Evolutionary conservation across 768 basidiomycete genomes (phyloP), one percentile per base, ranked within the genome.

Genomic region (Cyathus striatus): DNA sequence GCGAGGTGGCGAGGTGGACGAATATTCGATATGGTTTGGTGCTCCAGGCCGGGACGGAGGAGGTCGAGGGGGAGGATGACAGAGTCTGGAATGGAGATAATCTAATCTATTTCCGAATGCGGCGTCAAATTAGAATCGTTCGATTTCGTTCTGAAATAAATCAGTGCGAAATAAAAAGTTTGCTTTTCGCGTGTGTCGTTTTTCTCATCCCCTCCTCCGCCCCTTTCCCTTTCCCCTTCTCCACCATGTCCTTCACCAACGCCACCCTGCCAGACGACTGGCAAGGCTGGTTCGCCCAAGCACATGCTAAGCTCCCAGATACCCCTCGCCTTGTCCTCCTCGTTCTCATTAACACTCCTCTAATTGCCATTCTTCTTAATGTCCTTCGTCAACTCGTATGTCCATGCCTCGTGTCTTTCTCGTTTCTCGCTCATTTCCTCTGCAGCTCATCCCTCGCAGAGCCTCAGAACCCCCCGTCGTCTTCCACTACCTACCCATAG

Each of bases 401-500:
- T n/a, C n/a, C n/a, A n/a, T n/a, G n/a, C n/a, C n/a, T 64, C 22
- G n/a, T 37, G 16, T 34, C 36, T 26, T 26, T 35, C 36, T 14
- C 40, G 10, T 48, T 23, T 2, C 18, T 42, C 14, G 39, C 38
- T 43, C n/a, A 25, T 24, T 17, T 26, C 37, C 35, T 6, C 10
- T 46, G 7, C 7, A 92, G 89, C 49, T 85, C 41, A 53, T 81
- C 25, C 90, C 90, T 7, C 74, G 75, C 46, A 77, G 82, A 57
- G 71, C 79, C 17, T 79, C 79, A 14, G 66, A 83, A 32, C 96
- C 96, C 2, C 96, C 96, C 0, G 69, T 86, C 32, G 91, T 98
- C 16, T 99, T 97, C 70, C 90, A 97, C 60, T 83, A 85, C 72
- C 64, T 98, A 35, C 96, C 96, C 5, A 73, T 87, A 57, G 63